Evolutionary conservation across 768 basidiomycete species (phyloP).

Genomic region (Pisolithus orientalis): DNA sequence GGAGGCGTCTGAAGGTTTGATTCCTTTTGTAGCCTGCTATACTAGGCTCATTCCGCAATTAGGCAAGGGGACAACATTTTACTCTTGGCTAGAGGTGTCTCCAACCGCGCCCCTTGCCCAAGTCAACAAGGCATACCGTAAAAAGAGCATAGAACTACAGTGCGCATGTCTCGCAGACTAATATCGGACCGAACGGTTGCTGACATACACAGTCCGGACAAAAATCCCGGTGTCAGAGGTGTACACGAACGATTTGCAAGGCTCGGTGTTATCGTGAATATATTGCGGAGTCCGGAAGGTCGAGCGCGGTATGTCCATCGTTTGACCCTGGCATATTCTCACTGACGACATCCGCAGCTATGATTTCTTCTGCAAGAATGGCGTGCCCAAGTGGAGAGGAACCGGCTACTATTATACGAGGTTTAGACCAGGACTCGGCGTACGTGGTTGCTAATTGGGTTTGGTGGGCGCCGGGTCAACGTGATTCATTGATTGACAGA

Average conservation of each 20-base stretch:
- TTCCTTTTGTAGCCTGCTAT: constrained; percentile 8
- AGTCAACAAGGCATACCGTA: constrained; percentile 87
- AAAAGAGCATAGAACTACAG: constrained; percentile 87
- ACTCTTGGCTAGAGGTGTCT: constrained; percentile 85
- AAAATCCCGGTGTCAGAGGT: constrained; percentile 80
- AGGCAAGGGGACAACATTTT: constrained; percentile 92
- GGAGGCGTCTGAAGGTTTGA: constrained; percentile 68
- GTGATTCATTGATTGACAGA: constrained; percentile 34
- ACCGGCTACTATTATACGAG: constrained; percentile 96
- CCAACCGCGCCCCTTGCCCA: constrained; percentile 67
- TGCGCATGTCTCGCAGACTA: constrained; percentile 34
- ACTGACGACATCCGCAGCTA: constrained; percentile 44
- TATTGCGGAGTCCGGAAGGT: constrained; percentile 69
- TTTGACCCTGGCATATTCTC: not conserved
- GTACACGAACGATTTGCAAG: constrained; percentile 89
- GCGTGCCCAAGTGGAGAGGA: constrained; percentile 94
- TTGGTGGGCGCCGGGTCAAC: not conserved
- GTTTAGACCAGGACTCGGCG: constrained; percentile 88
- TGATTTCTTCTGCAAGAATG: constrained; percentile 95
- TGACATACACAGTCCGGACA: constrained; percentile 68
- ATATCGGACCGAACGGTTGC: not conserved
- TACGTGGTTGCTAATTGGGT: constrained; percentile 27
- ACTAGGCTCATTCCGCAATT: not conserved
- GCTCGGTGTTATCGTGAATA: constrained; percentile 77
- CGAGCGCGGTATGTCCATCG: constrained; percentile 59